Evolutionary conservation across 768 basidiomycete species (phyloP).

Genomic region (Leccinum sublutescens): DNA sequence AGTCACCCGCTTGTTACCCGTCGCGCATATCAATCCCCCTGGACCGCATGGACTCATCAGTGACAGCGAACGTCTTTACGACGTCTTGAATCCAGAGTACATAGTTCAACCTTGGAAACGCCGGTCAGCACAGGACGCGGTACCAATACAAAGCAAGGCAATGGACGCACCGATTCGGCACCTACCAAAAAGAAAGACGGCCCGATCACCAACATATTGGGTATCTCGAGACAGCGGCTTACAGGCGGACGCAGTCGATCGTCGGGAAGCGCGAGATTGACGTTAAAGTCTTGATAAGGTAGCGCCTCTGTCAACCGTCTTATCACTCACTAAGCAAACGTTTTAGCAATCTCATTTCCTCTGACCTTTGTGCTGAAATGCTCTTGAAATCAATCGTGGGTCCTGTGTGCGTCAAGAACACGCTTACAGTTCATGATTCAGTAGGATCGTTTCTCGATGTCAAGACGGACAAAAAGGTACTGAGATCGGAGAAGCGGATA

Average conservation of each 20-base stretch:
- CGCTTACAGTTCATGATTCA: constrained; percentile 18
- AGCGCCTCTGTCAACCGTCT: not conserved
- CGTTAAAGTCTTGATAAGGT: no score
- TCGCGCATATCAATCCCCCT: constrained; percentile 70
- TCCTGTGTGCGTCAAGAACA: constrained; percentile 24
- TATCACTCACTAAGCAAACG: no score
- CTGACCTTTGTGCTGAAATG: constrained; percentile 65
- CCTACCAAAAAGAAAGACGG: constrained; percentile 36
- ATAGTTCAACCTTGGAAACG: constrained; percentile 69
- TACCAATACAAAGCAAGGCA: not conserved
- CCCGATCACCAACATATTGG: not conserved
- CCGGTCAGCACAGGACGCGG: not conserved
- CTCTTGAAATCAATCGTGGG: constrained; percentile 73
- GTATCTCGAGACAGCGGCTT: constrained; percentile 21
- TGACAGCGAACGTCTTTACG: constrained; percentile 31
- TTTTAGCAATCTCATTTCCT: not conserved
- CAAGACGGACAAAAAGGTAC: constrained; percentile 37
- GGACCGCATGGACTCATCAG: constrained; percentile 26
- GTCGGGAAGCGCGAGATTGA: constrained; percentile 2
- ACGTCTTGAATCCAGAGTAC: constrained; percentile 83
- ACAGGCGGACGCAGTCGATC: constrained; percentile 89
- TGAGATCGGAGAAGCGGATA: constrained; percentile 56
- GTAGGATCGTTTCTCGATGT: not conserved
- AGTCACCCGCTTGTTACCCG: constrained; percentile 8
- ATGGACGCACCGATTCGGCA: constrained; percentile 61